Evolutionary conservation across 805 yeast species (phyloP).

Genomic region (Kodamaea sagamina): DNA sequence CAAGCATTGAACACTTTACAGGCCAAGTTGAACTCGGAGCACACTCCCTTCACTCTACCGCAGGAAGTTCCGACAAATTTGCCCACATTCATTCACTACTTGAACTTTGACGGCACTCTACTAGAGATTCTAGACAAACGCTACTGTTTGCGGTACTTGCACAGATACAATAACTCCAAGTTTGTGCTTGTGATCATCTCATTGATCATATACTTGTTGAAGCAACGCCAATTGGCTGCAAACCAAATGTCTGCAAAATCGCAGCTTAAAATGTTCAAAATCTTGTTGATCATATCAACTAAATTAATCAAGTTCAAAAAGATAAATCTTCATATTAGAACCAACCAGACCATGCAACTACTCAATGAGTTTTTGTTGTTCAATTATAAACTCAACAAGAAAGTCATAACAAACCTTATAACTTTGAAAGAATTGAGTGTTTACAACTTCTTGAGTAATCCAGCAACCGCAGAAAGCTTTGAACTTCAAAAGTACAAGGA

Average conservation of each 20-base stretch:
- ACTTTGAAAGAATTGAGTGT: conserved; percentile 34
- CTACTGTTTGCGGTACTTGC: conserved; percentile 21
- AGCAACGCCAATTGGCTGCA: conserved; percentile 16
- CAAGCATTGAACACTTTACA: conserved; percentile 26
- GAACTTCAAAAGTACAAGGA: conserved; percentile 5
- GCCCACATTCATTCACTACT: conserved; percentile 10
- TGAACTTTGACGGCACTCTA: conserved; percentile 25
- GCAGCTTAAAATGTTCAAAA: conserved; percentile 30
- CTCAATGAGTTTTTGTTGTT: conserved; percentile 32
- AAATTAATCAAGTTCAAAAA: conserved; percentile 30
- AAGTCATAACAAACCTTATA: conserved; percentile 34
- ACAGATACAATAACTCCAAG: conserved; percentile 14
- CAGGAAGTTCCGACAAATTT: neutral
- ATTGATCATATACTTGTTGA: conserved; percentile 31
- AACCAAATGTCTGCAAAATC: conserved; percentile 1
- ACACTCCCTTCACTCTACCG: neutral
- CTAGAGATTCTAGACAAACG: conserved; percentile 18
- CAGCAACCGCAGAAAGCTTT: neutral
- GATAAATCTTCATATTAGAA: conserved; percentile 24
- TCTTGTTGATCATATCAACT: conserved; percentile 31
- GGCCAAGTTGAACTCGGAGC: conserved; percentile 3
- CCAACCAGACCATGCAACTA: conserved; percentile 24
- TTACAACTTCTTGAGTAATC: conserved; percentile 20
- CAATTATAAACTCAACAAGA: conserved; percentile 40
- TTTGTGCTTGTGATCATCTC: conserved; percentile 24